Conservation (phyloP, 257 asterid species). For the Primulina huaijiensis region DNA sequence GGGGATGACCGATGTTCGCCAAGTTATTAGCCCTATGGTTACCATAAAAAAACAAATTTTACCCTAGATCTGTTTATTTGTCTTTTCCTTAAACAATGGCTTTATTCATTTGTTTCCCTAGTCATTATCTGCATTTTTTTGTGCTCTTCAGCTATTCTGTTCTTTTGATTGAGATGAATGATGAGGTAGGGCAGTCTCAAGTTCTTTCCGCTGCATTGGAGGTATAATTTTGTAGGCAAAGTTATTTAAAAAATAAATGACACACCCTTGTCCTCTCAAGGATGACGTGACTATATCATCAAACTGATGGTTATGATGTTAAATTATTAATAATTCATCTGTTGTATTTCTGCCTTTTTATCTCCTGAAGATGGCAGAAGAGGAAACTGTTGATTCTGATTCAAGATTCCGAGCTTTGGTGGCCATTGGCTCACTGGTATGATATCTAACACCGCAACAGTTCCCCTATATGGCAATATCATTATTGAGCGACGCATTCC, state of each 20-base stretch:
- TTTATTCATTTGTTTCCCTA: conserved; percentile 14
- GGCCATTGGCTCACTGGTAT: conserved; percentile 96
- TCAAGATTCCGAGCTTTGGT: conserved; percentile 83
- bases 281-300: conserved; percentile 8
- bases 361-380: conserved; percentile 80
- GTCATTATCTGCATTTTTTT: conserved; percentile 14
- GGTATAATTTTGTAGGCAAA: conserved; percentile 40
- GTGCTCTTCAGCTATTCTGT: conserved; percentile 75
- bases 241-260: not conserved
- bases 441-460: conserved; percentile 8
- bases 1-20: not conserved
- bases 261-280: not conserved
- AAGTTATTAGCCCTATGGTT: conserved; percentile 7
- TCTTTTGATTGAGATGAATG: conserved; percentile 80
- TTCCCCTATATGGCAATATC: conserved; percentile 6
- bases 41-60: not conserved
- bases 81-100: conserved; percentile 9
- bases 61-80: not conserved
- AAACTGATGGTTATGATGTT: not conserved
- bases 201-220: conserved; percentile 96
- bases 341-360: conserved; percentile 11
- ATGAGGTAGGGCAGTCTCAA: conserved; percentile 94
- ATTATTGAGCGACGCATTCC: not conserved
- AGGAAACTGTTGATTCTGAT: conserved; percentile 60
- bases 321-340: conserved; percentile 7